Evolutionary conservation across 2,329 filamentous ascomycete genomes (phyloP).

Genomic region (Fusarium avenaceum): DNA sequence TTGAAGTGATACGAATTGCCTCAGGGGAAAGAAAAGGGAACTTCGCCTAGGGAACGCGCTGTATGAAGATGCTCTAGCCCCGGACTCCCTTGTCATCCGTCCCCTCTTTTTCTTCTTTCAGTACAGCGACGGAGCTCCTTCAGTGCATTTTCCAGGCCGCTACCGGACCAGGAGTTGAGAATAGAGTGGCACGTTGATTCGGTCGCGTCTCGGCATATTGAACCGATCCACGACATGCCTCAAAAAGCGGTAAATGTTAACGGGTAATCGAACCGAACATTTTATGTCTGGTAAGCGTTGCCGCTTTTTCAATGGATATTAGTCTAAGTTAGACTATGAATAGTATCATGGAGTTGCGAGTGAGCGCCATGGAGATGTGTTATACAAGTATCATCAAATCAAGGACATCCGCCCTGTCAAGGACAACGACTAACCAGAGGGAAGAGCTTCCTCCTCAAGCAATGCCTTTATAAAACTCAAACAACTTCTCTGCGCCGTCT

Average conservation of each 20-base stretch:
- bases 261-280: slow-evolving; percentile 10
- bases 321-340: background rate
- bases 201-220: slow-evolving; percentile 42
- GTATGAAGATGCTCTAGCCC: slow-evolving; percentile 31
- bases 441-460: background rate
- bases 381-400: slow-evolving; percentile 1
- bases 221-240: slow-evolving; percentile 27
- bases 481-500: slow-evolving; percentile 60
- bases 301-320: background rate
- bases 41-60: slow-evolving; percentile 19
- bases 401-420: background rate
- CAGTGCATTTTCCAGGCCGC: slow-evolving; percentile 16
- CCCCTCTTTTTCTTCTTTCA: slow-evolving; percentile 38
- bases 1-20: slow-evolving; percentile 34
- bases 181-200: slow-evolving; percentile 26
- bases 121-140: slow-evolving; percentile 23
- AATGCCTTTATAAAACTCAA: slow-evolving; percentile 55
- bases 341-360: slow-evolving; percentile 18
- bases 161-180: slow-evolving; percentile 27
- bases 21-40: slow-evolving; percentile 31
- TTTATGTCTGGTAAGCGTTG: slow-evolving; percentile 1
- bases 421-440: background rate
- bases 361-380: slow-evolving; percentile 6
- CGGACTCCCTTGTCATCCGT: slow-evolving; percentile 27
- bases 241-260: slow-evolving; percentile 12